phyloP scores from a whole-genome alignment of 2,329 filamentous ascomycete genomes.

The Sporothrix pallida region DNA sequence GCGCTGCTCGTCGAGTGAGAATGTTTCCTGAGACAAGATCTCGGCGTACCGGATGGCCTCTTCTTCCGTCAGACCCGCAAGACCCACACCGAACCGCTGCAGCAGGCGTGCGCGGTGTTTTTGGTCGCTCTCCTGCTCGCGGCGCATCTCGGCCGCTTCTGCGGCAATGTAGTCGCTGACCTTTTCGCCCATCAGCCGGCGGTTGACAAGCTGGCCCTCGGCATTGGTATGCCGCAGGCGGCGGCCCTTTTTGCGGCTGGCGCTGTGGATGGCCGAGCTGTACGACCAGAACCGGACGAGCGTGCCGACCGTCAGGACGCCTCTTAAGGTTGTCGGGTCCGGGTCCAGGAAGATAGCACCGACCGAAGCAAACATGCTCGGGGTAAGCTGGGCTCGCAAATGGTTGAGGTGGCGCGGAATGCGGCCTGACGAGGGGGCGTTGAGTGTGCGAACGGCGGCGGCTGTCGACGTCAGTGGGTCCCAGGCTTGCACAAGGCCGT shows the following conservation, averaged over 20 bases:
- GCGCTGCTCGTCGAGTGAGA: conserved; percentile 63
- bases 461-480: conserved; percentile 84
- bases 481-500: conserved; percentile 95
- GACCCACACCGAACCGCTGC: conserved; percentile 81
- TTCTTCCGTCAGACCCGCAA: conserved; percentile 70
- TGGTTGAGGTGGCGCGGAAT: conserved; percentile 73
- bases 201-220: conserved; percentile 57
- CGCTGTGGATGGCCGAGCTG: conserved; percentile 74
- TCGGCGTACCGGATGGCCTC: conserved; percentile 69
- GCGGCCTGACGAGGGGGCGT: conserved; percentile 80
- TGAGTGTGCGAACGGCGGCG: conserved; percentile 82
- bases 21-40: conserved; percentile 68
- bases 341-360: conserved; percentile 86
- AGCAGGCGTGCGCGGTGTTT: conserved; percentile 74
- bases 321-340: conserved; percentile 82
- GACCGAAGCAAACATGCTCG: conserved; percentile 79
- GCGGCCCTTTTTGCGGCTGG: conserved; percentile 82
- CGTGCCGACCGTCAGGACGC: conserved; percentile 84
- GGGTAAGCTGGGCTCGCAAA: conserved; percentile 63
- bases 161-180: conserved; percentile 83
- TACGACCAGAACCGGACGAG: conserved; percentile 94
- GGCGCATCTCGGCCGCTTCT: conserved; percentile 80
- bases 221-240: conserved; percentile 70
- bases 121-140: conserved; percentile 69
- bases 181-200: conserved; percentile 57